phyloP scores from a whole-genome alignment of 1,284 basidiomycete genomes.

The Malassezia cuniculi region DNA sequence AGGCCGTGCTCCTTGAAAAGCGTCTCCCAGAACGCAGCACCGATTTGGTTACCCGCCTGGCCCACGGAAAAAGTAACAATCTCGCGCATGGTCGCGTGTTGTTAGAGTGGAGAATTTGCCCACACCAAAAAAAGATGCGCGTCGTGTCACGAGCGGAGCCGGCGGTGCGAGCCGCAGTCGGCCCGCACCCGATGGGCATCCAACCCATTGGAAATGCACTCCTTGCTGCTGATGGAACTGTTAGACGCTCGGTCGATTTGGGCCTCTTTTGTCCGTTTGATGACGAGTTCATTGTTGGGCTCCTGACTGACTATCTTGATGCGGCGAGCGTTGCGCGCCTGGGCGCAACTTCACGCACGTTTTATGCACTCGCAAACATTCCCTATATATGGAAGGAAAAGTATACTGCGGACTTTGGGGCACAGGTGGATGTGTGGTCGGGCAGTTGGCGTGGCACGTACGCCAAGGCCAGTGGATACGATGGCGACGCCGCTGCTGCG shows the following conservation, averaged over 20 bases:
- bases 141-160: not conserved
- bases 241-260: slow-evolving; percentile 18
- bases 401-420: slow-evolving; percentile 19
- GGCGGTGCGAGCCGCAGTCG: not conserved
- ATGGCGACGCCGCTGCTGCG: slow-evolving; percentile 4
- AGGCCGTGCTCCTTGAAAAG: slow-evolving; percentile 44
- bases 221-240: slow-evolving; percentile 18
- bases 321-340: slow-evolving; percentile 16
- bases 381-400: slow-evolving; percentile 26
- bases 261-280: slow-evolving; percentile 23
- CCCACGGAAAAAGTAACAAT: slow-evolving; percentile 24
- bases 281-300: slow-evolving; percentile 26
- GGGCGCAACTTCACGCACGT: slow-evolving; percentile 18
- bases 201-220: slow-evolving; percentile 35
- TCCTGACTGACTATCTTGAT: slow-evolving; percentile 21
- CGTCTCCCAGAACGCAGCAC: slow-evolving; percentile 41
- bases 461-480: slow-evolving; percentile 16
- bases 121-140: not conserved
- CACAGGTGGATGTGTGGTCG: slow-evolving; percentile 25
- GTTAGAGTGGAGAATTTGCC: not conserved
- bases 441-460: slow-evolving; percentile 38
- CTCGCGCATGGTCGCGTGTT: slow-evolving; percentile 9
- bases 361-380: slow-evolving; percentile 25
- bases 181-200: slow-evolving; percentile 31
- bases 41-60: slow-evolving; percentile 57